Evolutionary conservation across 2,329 filamentous ascomycete genomes (phyloP).

Genomic region (Colletotrichum zoysiae): DNA sequence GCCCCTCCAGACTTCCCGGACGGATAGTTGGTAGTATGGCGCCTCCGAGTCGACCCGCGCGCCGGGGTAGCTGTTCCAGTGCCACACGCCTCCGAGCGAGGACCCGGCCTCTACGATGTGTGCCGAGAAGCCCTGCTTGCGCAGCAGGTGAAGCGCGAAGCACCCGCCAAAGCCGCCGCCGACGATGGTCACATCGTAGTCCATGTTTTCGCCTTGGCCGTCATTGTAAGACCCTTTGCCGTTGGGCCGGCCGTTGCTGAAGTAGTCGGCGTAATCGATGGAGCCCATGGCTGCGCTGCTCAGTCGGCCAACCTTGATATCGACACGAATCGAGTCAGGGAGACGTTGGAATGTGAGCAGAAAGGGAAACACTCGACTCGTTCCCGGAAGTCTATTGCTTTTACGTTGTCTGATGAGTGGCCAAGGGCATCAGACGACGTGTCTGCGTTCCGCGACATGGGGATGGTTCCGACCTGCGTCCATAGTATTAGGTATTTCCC

Average conservation of each 20-base stretch:
- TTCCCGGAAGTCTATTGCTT: neutral
- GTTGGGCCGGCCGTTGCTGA: neutral
- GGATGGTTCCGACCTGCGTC: slow-evolving; percentile 5
- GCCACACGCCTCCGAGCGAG: slow-evolving; percentile 58
- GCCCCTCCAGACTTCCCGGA: slow-evolving; percentile 55
- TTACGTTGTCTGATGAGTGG: slow-evolving; percentile 20
- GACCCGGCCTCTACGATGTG: slow-evolving; percentile 54
- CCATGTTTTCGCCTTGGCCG: slow-evolving; percentile 2
- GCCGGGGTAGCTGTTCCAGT: slow-evolving; percentile 59
- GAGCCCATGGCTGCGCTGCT: slow-evolving; percentile 22
- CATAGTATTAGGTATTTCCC: neutral
- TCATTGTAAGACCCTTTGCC: neutral
- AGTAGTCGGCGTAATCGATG: slow-evolving; percentile 13
- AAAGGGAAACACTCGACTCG: slow-evolving; percentile 6
- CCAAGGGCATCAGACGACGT: neutral
- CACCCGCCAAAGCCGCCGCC: slow-evolving; percentile 47
- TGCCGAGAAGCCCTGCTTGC: slow-evolving; percentile 51
- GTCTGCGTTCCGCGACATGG: slow-evolving; percentile 8
- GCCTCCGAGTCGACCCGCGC: slow-evolving; percentile 55
- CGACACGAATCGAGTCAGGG: neutral
- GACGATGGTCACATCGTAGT: slow-evolving; percentile 45
- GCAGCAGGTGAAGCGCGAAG: slow-evolving; percentile 52
- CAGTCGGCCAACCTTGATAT: slow-evolving; percentile 11
- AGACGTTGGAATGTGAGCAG: neutral
- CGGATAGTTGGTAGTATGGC: slow-evolving; percentile 53